Evolutionary conservation across 192 early-diverging fungal genomes (phyloP).

Genomic region (Gryganskiella cystojenkinii): DNA sequence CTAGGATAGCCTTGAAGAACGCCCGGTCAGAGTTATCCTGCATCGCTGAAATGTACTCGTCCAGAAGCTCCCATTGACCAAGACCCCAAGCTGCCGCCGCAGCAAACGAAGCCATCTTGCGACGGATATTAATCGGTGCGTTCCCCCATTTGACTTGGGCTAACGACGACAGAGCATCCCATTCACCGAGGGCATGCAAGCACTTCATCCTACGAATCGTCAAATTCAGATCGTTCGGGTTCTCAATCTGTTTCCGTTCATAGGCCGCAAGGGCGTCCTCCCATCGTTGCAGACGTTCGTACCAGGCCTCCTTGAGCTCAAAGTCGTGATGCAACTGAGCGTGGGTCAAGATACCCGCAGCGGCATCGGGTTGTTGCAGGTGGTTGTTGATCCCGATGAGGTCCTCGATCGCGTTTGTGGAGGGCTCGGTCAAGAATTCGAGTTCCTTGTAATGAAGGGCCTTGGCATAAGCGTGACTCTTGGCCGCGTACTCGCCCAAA

Average conservation of each 20-base stretch:
- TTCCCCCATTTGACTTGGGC: slow-evolving; percentile 83
- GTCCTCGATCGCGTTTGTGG: slow-evolving; percentile 87
- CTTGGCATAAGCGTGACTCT: slow-evolving; percentile 96
- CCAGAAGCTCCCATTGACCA: slow-evolving; percentile 89
- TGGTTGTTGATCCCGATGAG: slow-evolving; percentile 95
- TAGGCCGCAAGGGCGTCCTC: slow-evolving; percentile 93
- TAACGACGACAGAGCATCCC: slow-evolving; percentile 83
- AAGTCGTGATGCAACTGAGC: slow-evolving; percentile 87
- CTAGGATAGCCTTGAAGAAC: slow-evolving; percentile 89
- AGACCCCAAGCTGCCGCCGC: slow-evolving; percentile 95
- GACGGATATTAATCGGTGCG: slow-evolving; percentile 68
- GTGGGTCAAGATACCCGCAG: slow-evolving; percentile 92
- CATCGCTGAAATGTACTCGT: slow-evolving; percentile 87
- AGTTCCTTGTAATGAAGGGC: slow-evolving; percentile 99
- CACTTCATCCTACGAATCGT: slow-evolving; percentile 90
- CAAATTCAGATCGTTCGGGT: slow-evolving; percentile 81
- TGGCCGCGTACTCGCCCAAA: slow-evolving; percentile 88
- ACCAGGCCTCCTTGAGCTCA: slow-evolving; percentile 92
- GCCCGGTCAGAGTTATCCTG: slow-evolving; percentile 82
- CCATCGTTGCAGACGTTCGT: slow-evolving; percentile 92
- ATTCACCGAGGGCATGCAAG: slow-evolving; percentile 92
- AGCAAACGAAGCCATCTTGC: slow-evolving; percentile 85
- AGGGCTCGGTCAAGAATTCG: slow-evolving; percentile 87
- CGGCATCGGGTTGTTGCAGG: slow-evolving; percentile 96
- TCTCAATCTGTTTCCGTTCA: slow-evolving; percentile 79